Percentiles rank a stretch among this genome's conserved stretches.
Evolutionary conservation across 2,329 filamentous ascomycete species (phyloP).

Genomic region (Sodiomyces alkalinus): DNA sequence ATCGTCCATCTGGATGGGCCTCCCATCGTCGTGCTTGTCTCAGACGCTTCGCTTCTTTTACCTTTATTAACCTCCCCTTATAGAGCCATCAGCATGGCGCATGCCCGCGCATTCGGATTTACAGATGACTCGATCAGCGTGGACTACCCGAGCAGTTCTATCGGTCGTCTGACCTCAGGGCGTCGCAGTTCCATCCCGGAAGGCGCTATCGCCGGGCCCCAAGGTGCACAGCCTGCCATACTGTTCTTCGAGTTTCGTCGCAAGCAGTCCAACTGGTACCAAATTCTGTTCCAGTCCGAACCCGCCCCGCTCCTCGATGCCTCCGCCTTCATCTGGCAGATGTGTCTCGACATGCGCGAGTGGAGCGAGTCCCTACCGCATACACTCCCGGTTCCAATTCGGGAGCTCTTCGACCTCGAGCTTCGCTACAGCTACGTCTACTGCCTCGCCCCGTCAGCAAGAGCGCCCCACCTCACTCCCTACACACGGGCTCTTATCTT

Average conservation of each 20-base stretch:
- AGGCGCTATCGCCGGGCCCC: constrained; percentile 26
- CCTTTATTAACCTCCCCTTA: too few species aligned
- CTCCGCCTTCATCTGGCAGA: constrained; percentile 58
- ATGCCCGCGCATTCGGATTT: constrained; percentile 81
- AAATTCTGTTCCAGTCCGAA: constrained; percentile 70
- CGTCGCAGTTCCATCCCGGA: constrained; percentile 10
- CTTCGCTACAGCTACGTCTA: constrained; percentile 84
- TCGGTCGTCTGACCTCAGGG: constrained; percentile 21
- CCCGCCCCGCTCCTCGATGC: constrained; percentile 53
- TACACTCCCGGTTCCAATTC: constrained; percentile 47
- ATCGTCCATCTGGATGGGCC: not conserved
- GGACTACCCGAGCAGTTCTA: constrained; percentile 47
- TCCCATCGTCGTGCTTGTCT: too few species aligned
- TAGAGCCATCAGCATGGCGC: constrained; percentile 76
- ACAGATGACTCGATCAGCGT: constrained; percentile 80
- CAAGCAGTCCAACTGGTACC: constrained; percentile 80
- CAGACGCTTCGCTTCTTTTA: too few species aligned
- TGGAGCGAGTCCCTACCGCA: constrained; percentile 70
- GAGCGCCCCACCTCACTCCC: constrained; percentile 56
- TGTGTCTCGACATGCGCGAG: constrained; percentile 59
- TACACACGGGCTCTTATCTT: constrained; percentile 73
- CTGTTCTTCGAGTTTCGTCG: constrained; percentile 72
- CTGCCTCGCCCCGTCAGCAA: constrained; percentile 66
- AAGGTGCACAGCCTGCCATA: constrained; percentile 52
- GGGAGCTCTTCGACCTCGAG: constrained; percentile 73